Conservation (phyloP, 768 basidiomycete species). For the Lactifluus pinguis region DNA sequence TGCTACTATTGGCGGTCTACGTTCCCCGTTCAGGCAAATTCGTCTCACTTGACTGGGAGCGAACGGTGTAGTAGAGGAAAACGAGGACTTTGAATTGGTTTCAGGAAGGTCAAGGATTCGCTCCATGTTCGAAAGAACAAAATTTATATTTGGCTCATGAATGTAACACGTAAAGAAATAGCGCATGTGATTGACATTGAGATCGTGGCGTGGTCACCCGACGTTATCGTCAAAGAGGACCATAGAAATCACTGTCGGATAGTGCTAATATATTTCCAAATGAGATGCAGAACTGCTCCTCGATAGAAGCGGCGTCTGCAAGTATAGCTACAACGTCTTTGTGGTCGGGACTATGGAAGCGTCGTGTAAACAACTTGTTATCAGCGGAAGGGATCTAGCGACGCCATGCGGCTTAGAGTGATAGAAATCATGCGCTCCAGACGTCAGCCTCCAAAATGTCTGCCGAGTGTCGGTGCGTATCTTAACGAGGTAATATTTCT, state of each 20-base stretch:
- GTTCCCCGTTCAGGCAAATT: not conserved
- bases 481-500: not conserved
- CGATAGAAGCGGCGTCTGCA: not conserved
- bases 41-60: not conserved
- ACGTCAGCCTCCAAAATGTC: not conserved
- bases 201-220: not conserved
- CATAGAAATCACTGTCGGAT: not conserved
- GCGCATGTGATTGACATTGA: not conserved
- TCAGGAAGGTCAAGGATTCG: not conserved
- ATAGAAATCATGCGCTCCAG: not conserved
- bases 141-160: not conserved
- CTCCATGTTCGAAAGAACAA: not conserved
- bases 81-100: not conserved
- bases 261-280: not conserved
- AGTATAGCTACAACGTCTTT: not conserved
- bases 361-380: not conserved
- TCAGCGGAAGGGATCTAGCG: not conserved
- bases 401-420: not conserved
- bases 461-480: not conserved
- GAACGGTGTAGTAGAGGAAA: not conserved
- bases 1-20: not conserved
- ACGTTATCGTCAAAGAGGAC: not conserved
- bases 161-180: not conserved
- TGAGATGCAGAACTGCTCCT: not conserved
- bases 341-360: not conserved